Conservation (phyloP, 2,329 filamentous ascomycete species). For the Dryadomyces sulphureus region DNA sequence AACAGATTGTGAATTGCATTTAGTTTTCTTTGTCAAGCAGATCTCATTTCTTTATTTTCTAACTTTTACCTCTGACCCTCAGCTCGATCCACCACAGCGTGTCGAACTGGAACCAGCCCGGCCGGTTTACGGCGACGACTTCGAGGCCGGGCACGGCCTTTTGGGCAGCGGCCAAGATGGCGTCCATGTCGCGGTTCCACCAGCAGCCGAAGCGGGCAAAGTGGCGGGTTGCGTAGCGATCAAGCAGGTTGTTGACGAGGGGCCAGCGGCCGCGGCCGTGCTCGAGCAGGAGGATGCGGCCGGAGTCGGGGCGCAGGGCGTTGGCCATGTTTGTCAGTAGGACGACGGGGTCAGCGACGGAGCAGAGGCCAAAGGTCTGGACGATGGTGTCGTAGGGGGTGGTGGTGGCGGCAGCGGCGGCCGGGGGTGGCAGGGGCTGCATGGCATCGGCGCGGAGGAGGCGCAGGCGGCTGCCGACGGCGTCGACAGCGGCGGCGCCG, state of each 20-base stretch:
- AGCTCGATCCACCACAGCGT: slow-evolving; percentile 46
- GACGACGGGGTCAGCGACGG: slow-evolving; percentile 38
- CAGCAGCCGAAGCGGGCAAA: slow-evolving; percentile 49
- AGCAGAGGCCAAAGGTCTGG: slow-evolving; percentile 52
- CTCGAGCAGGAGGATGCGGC: slow-evolving; percentile 46
- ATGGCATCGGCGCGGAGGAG: slow-evolving; percentile 28
- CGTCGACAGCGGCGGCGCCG: slow-evolving; percentile 20
- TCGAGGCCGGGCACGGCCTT: slow-evolving; percentile 36
- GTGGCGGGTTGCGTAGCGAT: slow-evolving; percentile 38
- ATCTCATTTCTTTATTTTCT: background rate
- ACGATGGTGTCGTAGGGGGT: slow-evolving; percentile 45
- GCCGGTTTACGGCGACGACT: slow-evolving; percentile 37
- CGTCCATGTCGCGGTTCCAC: slow-evolving; percentile 52
- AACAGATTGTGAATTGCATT: background rate
- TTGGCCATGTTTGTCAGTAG: slow-evolving; percentile 39
- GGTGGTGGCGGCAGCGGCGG: slow-evolving; percentile 19
- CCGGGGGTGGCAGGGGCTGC: slow-evolving; percentile 22
- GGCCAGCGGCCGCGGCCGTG: slow-evolving; percentile 43
- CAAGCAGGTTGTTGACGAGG: slow-evolving; percentile 39
- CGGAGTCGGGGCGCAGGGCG: slow-evolving; percentile 35
- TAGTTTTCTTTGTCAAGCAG: background rate
- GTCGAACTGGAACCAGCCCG: slow-evolving; percentile 36
- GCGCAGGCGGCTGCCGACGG: slow-evolving; percentile 12
- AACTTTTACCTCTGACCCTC: slow-evolving; percentile 17
- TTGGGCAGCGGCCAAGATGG: slow-evolving; percentile 35